Evolutionary conservation across 2,329 filamentous ascomycete genomes (phyloP).

Genomic region (Alternaria ethzedia): DNA sequence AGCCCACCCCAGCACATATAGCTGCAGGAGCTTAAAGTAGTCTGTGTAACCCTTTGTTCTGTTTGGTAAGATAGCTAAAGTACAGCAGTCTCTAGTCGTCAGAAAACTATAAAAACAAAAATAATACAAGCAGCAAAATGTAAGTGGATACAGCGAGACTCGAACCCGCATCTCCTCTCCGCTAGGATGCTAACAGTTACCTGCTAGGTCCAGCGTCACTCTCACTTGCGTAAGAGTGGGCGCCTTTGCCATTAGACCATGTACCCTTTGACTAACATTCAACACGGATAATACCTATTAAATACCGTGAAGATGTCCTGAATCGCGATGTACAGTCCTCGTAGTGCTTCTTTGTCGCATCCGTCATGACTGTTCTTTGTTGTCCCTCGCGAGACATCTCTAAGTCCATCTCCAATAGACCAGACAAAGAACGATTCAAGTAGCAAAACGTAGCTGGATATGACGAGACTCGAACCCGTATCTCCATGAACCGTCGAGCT

Average conservation of each 20-base stretch:
- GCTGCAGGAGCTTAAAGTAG: background rate
- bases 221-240: background rate
- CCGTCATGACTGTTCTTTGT: background rate
- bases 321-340: background rate
- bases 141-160: background rate
- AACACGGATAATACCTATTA: background rate
- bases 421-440: background rate
- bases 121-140: background rate
- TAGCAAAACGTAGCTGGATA: background rate
- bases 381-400: background rate
- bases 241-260: background rate
- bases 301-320: rapidly evolving
- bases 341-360: background rate
- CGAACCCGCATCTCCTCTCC: background rate
- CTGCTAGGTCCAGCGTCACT: background rate
- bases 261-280: background rate
- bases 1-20: background rate
- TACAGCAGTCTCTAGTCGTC: background rate
- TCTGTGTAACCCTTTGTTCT: background rate
- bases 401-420: background rate
- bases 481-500: background rate
- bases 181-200: background rate
- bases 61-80: background rate
- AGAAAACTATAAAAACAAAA: too few relatives aligned
- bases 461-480: background rate